phyloP scores from a whole-genome alignment of 2,329 filamentous ascomycete genomes.

The Canariomyces notabilis region DNA sequence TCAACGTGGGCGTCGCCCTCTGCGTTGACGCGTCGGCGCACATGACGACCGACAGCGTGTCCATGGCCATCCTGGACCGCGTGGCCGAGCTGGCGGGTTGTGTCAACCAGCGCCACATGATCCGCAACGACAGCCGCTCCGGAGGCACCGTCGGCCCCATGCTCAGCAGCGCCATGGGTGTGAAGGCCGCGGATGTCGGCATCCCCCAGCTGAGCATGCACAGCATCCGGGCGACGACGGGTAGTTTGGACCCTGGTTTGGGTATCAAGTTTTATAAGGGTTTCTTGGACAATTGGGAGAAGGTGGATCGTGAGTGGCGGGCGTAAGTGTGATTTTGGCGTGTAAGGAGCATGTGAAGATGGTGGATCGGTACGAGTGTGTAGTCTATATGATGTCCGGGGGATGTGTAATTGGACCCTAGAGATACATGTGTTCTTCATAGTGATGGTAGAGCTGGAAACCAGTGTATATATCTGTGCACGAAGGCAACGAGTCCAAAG shows the following conservation, averaged over 20 bases:
- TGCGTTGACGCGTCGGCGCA: slow-evolving; percentile 84
- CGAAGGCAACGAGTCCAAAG: too few species aligned
- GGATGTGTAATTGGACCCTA: too few species aligned
- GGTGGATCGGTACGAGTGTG: too few species aligned
- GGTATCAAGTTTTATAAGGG: slow-evolving; percentile 85
- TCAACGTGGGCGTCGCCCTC: slow-evolving; percentile 83
- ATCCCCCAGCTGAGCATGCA: slow-evolving; percentile 95
- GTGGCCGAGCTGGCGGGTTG: slow-evolving; percentile 70
- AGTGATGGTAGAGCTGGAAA: too few species aligned
- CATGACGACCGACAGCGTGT: slow-evolving; percentile 91
- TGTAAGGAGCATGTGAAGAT: too few species aligned
- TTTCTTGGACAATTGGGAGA: slow-evolving; percentile 82
- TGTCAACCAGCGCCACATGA: slow-evolving; percentile 84
- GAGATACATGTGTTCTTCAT: too few species aligned
- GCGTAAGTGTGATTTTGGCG: too few species aligned
- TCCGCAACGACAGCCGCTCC: slow-evolving; percentile 82
- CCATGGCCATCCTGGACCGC: slow-evolving; percentile 71
- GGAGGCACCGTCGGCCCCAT: slow-evolving; percentile 96
- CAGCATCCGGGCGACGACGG: slow-evolving; percentile 82
- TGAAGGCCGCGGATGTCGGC: slow-evolving; percentile 79
- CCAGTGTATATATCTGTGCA: too few species aligned
- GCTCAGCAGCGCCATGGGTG: slow-evolving; percentile 73
- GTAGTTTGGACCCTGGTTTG: slow-evolving; percentile 77
- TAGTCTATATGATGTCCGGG: background rate
- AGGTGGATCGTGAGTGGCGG: slow-evolving; percentile 73